Percentiles rank a stretch among this genome's conserved stretches.
Evolutionary conservation across 2,329 filamentous ascomycete genomes (phyloP).

Genomic region (Clarireedia homoeocarpa): DNA sequence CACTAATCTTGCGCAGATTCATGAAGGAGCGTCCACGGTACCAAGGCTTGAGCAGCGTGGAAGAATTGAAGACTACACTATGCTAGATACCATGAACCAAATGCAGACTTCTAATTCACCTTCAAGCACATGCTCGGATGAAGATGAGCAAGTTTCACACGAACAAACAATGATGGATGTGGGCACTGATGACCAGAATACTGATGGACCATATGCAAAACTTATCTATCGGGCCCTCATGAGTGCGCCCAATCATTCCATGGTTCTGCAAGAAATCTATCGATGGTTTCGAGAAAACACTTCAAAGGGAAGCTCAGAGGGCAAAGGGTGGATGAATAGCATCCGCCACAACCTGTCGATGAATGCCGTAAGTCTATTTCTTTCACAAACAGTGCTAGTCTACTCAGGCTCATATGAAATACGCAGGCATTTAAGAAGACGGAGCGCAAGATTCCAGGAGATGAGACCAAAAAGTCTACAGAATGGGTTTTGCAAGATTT

Average conservation of each 20-base stretch:
- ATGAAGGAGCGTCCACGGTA: background rate
- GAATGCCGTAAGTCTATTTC: conserved; percentile 65
- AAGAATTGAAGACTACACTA: conserved; percentile 2
- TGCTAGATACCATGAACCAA: conserved; percentile 6
- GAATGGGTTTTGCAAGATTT: conserved; percentile 71
- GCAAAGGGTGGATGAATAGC: conserved; percentile 87
- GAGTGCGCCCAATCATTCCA: conserved; percentile 55
- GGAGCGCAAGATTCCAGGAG: conserved; percentile 32
- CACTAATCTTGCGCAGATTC: conserved; percentile 14
- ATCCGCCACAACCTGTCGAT: conserved; percentile 94
- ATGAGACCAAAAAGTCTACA: conserved; percentile 56
- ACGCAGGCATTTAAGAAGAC: conserved; percentile 48
- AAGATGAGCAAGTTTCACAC: conserved; percentile 21
- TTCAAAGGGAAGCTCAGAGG: conserved; percentile 54
- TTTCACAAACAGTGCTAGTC: conserved; percentile 16
- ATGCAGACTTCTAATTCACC: conserved; percentile 12
- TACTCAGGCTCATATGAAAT: background rate
- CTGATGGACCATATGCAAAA: conserved; percentile 67
- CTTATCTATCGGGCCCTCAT: conserved; percentile 72
- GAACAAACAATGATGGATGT: conserved; percentile 24
- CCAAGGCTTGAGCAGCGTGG: background rate
- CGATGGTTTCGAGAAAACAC: conserved; percentile 82
- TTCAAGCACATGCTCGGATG: conserved; percentile 21
- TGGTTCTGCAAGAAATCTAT: conserved; percentile 83
- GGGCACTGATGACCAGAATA: conserved; percentile 26